phyloP scores from a whole-genome alignment of 495 filamentous ascomycete species.

The Neurospora sp. region DNA sequence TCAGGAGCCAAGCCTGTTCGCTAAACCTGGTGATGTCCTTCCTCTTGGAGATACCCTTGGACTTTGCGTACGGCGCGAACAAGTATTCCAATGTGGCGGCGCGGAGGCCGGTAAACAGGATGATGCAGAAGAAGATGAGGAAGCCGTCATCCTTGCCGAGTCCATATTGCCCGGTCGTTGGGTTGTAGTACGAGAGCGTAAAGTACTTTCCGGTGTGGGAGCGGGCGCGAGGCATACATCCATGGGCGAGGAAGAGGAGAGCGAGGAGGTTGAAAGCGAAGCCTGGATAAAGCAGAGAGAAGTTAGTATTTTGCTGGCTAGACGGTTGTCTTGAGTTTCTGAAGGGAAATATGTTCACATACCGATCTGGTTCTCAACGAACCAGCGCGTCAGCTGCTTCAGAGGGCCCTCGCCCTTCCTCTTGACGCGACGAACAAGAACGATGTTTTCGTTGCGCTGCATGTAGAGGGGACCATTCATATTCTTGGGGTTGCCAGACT shows the following conservation, averaged over 20 bases:
- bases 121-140: constrained; percentile 68
- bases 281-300: constrained; percentile 7
- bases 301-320: neutral
- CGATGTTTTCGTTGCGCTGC: constrained; percentile 34
- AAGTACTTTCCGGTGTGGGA: constrained; percentile 78
- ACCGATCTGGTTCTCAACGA: constrained; percentile 47
- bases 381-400: constrained; percentile 35
- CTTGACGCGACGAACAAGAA: constrained; percentile 36
- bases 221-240: constrained; percentile 67
- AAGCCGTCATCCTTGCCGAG: constrained; percentile 71
- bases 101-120: constrained; percentile 77
- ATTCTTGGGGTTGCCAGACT: constrained; percentile 22
- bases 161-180: constrained; percentile 52
- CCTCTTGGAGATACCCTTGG: constrained; percentile 55
- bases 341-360: constrained; percentile 12
- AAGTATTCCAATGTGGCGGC: constrained; percentile 82
- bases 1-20: constrained; percentile 82
- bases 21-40: constrained; percentile 75
- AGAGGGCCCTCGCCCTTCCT: constrained; percentile 35
- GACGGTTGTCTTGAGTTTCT: neutral
- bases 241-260: constrained; percentile 66
- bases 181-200: constrained; percentile 71
- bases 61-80: constrained; percentile 61
- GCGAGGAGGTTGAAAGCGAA: constrained; percentile 47
- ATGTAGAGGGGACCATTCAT: constrained; percentile 42